Evolutionary conservation across 805 yeast genomes (phyloP), one percentile per base, ranked within the genome.

Genomic region (Phaffomyces opuntiae): DNA sequence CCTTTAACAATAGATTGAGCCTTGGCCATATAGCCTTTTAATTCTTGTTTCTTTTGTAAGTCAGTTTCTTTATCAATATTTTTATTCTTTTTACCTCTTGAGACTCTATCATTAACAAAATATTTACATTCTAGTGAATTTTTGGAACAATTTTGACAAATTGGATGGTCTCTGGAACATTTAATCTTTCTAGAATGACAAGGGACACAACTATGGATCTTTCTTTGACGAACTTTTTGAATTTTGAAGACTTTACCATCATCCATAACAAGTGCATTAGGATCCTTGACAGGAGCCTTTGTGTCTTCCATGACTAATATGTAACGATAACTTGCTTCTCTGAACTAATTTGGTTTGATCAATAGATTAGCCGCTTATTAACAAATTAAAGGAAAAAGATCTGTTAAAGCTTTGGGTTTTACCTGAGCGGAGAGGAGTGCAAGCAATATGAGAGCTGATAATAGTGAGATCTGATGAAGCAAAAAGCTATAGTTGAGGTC

Each of bases 151-250:
- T 70, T 72, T 44, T 65, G 63, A 52, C 83, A 80, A 3, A 66
- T 57, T 3, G 83, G 83, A 21, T 64, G 72, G 11, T 65, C 75
- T 50, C 81, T 63, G 1, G 78, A 67, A 53, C 84, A 79, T 53
- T 75, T 77, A 52, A 77, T 71, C 57, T 78, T 78, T 51, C 76
- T 71, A 37, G 75, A 70, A 54, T 79, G 81, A 54, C 85, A 79
- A 39, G 81, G 66, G 14, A 75, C 71, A 57, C 85, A 79, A 44
- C 77, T 70, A 38, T 74, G 65, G 38, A 80, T 78, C 53, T 73
- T 73, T 44, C 86, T 59, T 58, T 80, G 86, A 49, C 86, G 72
- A 4, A 80, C 66, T 48, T 75, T 77, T 53, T 80, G 86, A 16
- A 78, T 74, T 58, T 80, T 80, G 67, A 75, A 74, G 7, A 78